Base-by-base conservation (phyloP, 306 rosid genomes). In the Cucurbita maxima region DNA sequence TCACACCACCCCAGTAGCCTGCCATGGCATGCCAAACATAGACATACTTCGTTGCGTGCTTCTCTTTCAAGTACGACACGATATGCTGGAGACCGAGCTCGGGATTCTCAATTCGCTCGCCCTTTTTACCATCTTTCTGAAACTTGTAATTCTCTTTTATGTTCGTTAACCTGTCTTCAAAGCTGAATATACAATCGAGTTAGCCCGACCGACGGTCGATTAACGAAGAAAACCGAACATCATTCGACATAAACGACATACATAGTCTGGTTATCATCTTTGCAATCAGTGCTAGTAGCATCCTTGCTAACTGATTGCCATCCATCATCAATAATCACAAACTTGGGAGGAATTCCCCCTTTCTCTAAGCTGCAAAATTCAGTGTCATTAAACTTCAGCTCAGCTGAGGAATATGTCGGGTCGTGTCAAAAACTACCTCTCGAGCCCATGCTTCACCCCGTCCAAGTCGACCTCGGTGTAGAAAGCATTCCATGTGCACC, bases 401-500 rank as follows among this genome's bases (percentile, higher is more conserved):
- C 47, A 51, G 44, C 13, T 30, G 3, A 51, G 58, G 12, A 43
- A 1, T 4, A 38, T 75, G 25, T 4, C 34, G 34, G 43, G 64
- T 54, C 38, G 62, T 61, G 67, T 55, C 14, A 75, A 74, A 13
- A 52, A 79, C 4, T 41, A 91, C 97, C 98, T 90, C 25, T 81
- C 76, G 53, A 93, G 78, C 43, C 98, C 98, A 78, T 86, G 80
- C 83, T 88, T 87, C 59, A 93, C 89, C 14, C 92, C 96, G 45
- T 90, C 92, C 6, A 96, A 86, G 79, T 82, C 79, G 51, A 93
- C 94, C 20, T 79, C 83, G 8, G 98, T 93, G 72, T 93, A 93
- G 83, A 90, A 93, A 74, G 98, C 98, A 76, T 93, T 97, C 98
- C 98, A 93, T n/a, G 97, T 90, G 60, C 97, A 90, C 97, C 97